Base-by-base conservation (phyloP, 306 rosid species). In the Aeschynomene evenia region DNA sequence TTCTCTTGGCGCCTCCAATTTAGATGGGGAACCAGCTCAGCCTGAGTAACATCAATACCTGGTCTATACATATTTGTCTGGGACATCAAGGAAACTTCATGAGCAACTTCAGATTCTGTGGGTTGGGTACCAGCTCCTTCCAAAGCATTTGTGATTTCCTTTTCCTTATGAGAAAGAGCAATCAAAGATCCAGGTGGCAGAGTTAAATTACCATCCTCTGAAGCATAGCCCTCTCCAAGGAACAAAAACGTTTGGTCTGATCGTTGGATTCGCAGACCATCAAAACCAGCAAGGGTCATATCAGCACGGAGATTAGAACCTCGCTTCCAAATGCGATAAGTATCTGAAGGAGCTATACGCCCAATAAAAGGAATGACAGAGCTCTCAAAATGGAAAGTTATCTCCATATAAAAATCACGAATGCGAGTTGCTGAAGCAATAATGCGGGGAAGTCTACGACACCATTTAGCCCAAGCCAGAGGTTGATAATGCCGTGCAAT, bases 251-350 rank as follows among this genome's bases (percentile, higher is more conserved):
- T 84, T 43, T 95, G 97, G 80, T 95, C 97, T 3, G 99, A 91
- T 24, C 99, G 82, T 54, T 95, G 99, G 81, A 95, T 89, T 66
- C 92, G 96, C 42, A 95, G 80, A 56, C 99, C 99, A 74, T 95
- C 99, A 73, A 95, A 95, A 77, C 99, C 99, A 77, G 99, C 97
- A 74, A 95, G 96, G 63, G 96, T 95, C 99, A 89, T 95, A 71
- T 95, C 99, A 34, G 99, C 99, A 36, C 99, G 97, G 29, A 95
- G 97, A 85, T 89, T 95, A 23, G 99, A 89, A 46, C 99, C 99
- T 20, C 96, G 95, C 82, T 95, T 95, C 99, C 99, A 95, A 75
- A 95, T 95, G 33, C 99, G 91, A 61, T 95, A 95, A 56, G 99
- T 95, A 77, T 95, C 99, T 0, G 99, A 95, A 6, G 99, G 99